These are phyloP conservation scores for Cercospora janseana DNA, from an alignment of 2,329 filamentous ascomycete species.

Conservation along the genomic window DNA sequence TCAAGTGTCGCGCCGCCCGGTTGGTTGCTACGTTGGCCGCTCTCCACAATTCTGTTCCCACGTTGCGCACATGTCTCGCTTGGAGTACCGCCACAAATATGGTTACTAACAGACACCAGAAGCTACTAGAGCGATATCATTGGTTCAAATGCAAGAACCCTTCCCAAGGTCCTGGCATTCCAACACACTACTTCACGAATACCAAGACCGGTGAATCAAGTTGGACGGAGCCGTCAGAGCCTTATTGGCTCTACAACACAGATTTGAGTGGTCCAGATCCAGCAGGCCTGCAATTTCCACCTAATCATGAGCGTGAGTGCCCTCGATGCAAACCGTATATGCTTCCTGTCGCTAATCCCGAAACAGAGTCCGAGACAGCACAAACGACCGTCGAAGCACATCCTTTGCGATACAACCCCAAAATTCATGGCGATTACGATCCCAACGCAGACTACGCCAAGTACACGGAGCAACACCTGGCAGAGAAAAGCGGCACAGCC, in stretches of 20 bases:
- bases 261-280: conserved; percentile 25
- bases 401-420: conserved; percentile 76
- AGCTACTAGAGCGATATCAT: conserved; percentile 19
- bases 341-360: not conserved
- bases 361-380: not conserved
- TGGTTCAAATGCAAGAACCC: conserved; percentile 22
- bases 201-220: conserved; percentile 28
- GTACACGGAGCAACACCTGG: conserved; percentile 36
- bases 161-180: conserved; percentile 15
- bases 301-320: conserved; percentile 7
- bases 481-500: conserved; percentile 39
- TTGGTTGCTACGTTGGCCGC: too few species aligned
- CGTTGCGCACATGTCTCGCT: too few species aligned
- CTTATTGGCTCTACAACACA: conserved; percentile 36
- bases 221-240: conserved; percentile 34
- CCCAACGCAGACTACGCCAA: conserved; percentile 89
- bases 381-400: conserved; percentile 5
- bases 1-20: too few species aligned
- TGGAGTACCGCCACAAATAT: conserved; percentile 1
- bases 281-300: conserved; percentile 7
- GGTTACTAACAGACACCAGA: conserved; percentile 10
- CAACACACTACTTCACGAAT: conserved; percentile 33
- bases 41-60: too few species aligned
- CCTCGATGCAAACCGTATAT: not conserved
- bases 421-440: conserved; percentile 95